Base-by-base conservation (phyloP, 2,329 filamentous ascomycete genomes). In the Sordariomycetes sp. region DNA sequence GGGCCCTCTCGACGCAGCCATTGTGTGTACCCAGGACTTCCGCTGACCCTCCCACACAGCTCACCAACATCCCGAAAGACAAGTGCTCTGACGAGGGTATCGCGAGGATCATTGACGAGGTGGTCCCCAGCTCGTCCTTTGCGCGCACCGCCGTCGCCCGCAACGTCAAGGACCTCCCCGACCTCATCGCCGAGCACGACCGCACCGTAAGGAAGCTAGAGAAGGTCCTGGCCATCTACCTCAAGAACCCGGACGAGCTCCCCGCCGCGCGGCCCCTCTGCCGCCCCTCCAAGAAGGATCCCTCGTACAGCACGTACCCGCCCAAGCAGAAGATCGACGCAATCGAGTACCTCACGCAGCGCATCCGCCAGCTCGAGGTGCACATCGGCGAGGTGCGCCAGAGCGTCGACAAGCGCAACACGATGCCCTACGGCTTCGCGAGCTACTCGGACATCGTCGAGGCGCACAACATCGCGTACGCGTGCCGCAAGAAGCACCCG, bases 351-450 rank as follows among this genome's bases (percentile, higher is more conserved):
- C 76, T 95, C 57, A 95, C 90, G 0, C 81, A 86, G 56, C 85
- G 91, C 20, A 96, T 99, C 66, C 84, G 84, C 62, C 79, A 85
- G 53, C 77, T 99, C 39, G 92, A 97, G 68, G 70, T 83, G 12
- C 82, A 95, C 66, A 90, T 99, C 70, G 89, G 87, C 66, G 84
- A 94, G 61, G 87, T 91, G 1, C 84, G 94, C 13, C 79, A 83
- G 45, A 84, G 84, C 1, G 84, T 99, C 8, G 92, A 97, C 70
- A 90, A 86, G 68, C 84, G 91, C 54, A 89, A 92, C 67, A 86
- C 91, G 17, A 87, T 95, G 79, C 79, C 89, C 0, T 99, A 91
- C 66, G 94, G 94, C 0, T 99, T 99, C 67, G 91, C 92, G 10
- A 96, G 90, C 64, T 99, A 94, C 72, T 84, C 92, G 50, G 86